Evolutionary conservation across 148 eudicot species (phyloP).

Genomic region (Vaccinium myrtillus): DNA sequence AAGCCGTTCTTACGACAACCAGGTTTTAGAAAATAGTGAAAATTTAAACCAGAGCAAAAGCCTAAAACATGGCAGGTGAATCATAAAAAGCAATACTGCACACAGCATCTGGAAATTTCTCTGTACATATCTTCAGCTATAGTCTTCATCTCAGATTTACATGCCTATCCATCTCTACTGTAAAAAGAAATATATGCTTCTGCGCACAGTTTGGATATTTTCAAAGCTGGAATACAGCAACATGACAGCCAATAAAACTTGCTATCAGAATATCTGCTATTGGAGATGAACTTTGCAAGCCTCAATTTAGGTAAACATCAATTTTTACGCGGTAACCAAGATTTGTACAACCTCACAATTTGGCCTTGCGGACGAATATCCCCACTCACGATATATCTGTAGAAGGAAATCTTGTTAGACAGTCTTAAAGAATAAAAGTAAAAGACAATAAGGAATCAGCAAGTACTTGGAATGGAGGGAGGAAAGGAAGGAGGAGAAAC

Average conservation of each 20-base stretch:
- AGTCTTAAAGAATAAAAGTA: not conserved
- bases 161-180: conserved; percentile 13
- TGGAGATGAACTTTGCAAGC: not conserved
- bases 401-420: not conserved
- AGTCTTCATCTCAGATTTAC: conserved; percentile 8
- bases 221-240: not conserved
- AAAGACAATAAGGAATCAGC: not conserved
- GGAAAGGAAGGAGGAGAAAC: not conserved
- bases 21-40: not conserved
- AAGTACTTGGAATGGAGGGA: not conserved
- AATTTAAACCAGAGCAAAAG: not conserved
- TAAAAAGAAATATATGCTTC: not conserved
- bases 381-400: not conserved
- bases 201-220: not conserved
- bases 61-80: not conserved
- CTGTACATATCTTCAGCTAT: not conserved
- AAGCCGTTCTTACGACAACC: not conserved
- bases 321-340: not conserved
- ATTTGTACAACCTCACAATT: not conserved
- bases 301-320: not conserved
- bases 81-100: not conserved
- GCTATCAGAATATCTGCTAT: not conserved
- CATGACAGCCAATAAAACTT: not conserved
- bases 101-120: not conserved
- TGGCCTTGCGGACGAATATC: not conserved